phyloP scores from a whole-genome alignment of 768 basidiomycete species.

The Suillus tomentosus region DNA sequence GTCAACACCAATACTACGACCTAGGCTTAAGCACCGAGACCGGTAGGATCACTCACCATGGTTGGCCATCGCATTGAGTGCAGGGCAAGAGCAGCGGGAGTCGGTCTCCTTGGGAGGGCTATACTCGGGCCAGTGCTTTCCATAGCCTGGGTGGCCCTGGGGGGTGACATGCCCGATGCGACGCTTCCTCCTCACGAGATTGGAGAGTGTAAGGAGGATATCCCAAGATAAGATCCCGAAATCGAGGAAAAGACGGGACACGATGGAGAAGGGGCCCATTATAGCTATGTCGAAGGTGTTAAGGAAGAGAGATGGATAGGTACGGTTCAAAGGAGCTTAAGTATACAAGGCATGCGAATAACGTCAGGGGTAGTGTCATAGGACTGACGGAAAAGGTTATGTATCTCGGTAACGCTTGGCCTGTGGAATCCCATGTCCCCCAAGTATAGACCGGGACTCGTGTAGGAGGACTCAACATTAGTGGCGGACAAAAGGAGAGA shows the following conservation, averaged over 20 bases:
- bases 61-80: slow-evolving; percentile 80
- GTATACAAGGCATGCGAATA: background rate
- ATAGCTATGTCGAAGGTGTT: background rate
- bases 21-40: background rate
- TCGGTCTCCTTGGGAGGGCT: slow-evolving; percentile 58
- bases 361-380: background rate
- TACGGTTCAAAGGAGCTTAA: background rate
- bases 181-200: slow-evolving; percentile 49
- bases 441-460: background rate
- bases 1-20: background rate
- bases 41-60: slow-evolving; percentile 52
- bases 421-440: background rate
- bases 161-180: slow-evolving; percentile 56
- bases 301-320: background rate
- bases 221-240: slow-evolving; percentile 51
- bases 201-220: slow-evolving; percentile 48
- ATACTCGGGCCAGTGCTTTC: slow-evolving; percentile 72
- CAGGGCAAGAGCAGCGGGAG: slow-evolving; percentile 74
- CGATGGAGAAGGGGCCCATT: background rate
- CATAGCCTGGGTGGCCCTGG: slow-evolving; percentile 54
- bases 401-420: background rate
- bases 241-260: slow-evolving; percentile 11
- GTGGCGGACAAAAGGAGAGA: background rate
- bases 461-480: background rate
- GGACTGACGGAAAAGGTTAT: background rate